Conservation (phyloP, 2,329 filamentous ascomycete species). For the Colletotrichum limetticola region DNA sequence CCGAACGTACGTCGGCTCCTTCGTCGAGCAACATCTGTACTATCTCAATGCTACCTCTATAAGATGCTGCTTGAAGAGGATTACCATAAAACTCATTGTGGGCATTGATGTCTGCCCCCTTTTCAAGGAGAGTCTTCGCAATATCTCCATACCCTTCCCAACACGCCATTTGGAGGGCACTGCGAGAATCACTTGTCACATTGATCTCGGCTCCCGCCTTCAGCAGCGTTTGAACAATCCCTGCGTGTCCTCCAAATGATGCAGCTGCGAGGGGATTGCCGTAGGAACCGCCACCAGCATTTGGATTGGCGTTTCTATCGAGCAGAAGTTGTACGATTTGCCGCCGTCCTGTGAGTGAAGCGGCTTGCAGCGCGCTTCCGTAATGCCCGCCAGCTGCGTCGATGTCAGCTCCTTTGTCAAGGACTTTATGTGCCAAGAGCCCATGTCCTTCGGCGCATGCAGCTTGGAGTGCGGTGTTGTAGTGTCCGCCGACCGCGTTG, state of each 20-base stretch:
- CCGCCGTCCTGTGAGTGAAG: no score
- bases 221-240: conserved; percentile 4
- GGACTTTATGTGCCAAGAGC: no score
- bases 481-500: neutral
- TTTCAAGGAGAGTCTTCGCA: neutral
- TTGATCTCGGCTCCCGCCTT: conserved; percentile 26
- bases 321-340: conserved; percentile 22
- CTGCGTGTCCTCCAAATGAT: conserved; percentile 10
- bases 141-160: neutral
- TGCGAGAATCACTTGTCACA: neutral
- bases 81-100: no score
- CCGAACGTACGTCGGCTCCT: no score
- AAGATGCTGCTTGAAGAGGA: no score
- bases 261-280: conserved; percentile 35
- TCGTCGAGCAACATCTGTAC: no score
- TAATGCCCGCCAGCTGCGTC: neutral
- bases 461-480: conserved; percentile 10
- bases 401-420: neutral
- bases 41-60: no score
- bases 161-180: neutral
- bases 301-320: conserved; percentile 22
- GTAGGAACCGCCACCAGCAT: conserved; percentile 28
- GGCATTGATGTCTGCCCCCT: neutral
- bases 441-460: conserved; percentile 5
- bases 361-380: conserved; percentile 5